A percentile compares a stretch with the other conserved stretches of the same genome.
Evolutionary conservation across 495 filamentous ascomycete species (phyloP).

Genomic region (Penicillium bovifimosum): DNA sequence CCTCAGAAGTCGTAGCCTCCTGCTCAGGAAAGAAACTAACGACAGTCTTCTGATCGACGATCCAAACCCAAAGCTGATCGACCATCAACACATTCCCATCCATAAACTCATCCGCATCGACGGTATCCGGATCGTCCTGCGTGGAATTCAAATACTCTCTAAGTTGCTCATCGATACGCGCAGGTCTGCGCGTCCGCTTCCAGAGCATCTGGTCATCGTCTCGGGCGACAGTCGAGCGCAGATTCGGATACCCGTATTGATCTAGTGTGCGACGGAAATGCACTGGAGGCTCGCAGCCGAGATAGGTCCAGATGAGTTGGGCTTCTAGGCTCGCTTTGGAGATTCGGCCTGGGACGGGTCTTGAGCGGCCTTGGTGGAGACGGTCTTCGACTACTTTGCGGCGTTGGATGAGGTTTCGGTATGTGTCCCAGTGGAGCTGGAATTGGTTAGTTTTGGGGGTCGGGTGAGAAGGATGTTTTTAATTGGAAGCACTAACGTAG

Average conservation of each 20-base stretch:
- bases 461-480: background rate
- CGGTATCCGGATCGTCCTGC: slow-evolving; percentile 10
- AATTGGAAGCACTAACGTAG: background rate
- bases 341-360: slow-evolving; percentile 51
- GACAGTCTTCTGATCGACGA: slow-evolving; percentile 54
- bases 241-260: slow-evolving; percentile 60
- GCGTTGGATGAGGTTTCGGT: slow-evolving; percentile 52
- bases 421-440: slow-evolving; percentile 65
- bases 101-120: slow-evolving; percentile 31
- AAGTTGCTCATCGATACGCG: slow-evolving; percentile 26
- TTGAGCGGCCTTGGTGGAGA: slow-evolving; percentile 50
- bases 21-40: slow-evolving; percentile 54
- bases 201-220: slow-evolving; percentile 70
- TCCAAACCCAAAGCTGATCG: slow-evolving; percentile 66
- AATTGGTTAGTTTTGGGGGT: slow-evolving; percentile 13
- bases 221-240: slow-evolving; percentile 54
- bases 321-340: slow-evolving; percentile 51
- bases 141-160: slow-evolving; percentile 16
- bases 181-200: slow-evolving; percentile 54
- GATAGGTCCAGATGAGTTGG: slow-evolving; percentile 58
- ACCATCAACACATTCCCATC: slow-evolving; percentile 64
- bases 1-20: slow-evolving; percentile 43
- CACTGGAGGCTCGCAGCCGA: slow-evolving; percentile 58
- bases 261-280: slow-evolving; percentile 62
- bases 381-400: slow-evolving; percentile 53